Evolutionary conservation across 371 early-diverging fungal species (phyloP).

Genomic region (Mortierella sp.): DNA sequence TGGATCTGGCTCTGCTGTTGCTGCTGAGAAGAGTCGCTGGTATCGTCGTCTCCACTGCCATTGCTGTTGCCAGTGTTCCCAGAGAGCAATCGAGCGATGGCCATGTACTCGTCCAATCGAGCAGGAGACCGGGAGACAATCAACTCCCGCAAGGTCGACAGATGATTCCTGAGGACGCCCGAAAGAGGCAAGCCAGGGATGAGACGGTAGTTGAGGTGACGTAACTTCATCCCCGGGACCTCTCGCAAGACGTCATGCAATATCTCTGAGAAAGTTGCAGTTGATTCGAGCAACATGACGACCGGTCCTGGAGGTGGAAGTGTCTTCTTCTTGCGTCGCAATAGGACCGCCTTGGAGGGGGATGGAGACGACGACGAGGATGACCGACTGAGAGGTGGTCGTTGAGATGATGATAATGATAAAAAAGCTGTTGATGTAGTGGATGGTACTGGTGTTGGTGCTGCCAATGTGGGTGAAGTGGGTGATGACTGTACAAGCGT

Average conservation of each 20-base stretch:
- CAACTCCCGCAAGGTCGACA: constrained; percentile 15
- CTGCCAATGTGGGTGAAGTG: not conserved
- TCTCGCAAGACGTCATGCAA: constrained; percentile 27
- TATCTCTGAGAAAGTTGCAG: constrained; percentile 16
- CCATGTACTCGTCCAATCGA: constrained; percentile 23
- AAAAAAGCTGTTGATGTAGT: not conserved
- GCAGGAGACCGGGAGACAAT: constrained; percentile 22
- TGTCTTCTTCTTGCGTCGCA: constrained; percentile 30
- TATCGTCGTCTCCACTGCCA: not conserved
- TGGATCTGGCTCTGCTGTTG: not conserved
- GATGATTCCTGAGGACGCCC: constrained; percentile 21
- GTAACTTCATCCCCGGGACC: constrained; percentile 32
- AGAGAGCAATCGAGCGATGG: constrained; percentile 25
- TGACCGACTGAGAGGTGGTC: not conserved
- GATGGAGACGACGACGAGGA: constrained; percentile 12
- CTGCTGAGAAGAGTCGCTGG: not conserved
- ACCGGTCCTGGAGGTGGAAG: constrained; percentile 27
- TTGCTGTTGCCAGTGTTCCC: not conserved
- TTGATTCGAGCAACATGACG: constrained; percentile 33
- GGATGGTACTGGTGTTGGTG: not conserved
- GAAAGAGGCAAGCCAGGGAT: constrained; percentile 14
- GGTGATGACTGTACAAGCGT: not conserved
- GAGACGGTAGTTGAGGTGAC: constrained; percentile 33
- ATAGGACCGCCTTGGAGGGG: constrained; percentile 21
- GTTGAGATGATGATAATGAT: not conserved